A percentile compares a stretch with the other conserved stretches of the same genome.
phyloP scores from a whole-genome alignment of 2,329 filamentous ascomycete genomes.

The Chaetoscypha palmicola region DNA sequence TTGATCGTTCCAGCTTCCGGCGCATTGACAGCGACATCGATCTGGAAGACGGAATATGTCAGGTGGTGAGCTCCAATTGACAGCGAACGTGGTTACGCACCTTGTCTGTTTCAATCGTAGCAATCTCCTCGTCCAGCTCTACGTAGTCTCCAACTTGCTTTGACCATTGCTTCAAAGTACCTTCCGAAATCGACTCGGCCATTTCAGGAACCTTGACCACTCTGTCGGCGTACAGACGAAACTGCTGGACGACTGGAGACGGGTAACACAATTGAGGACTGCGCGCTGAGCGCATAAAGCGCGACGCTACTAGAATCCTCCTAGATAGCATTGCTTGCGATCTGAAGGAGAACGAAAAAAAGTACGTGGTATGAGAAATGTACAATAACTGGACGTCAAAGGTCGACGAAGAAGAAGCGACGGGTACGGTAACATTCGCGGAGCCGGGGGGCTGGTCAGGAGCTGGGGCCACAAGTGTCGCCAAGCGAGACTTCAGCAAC shows the following conservation, averaged over 20 bases:
- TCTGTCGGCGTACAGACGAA: constrained; percentile 66
- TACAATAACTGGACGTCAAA: constrained; percentile 5
- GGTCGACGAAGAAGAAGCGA: background rate
- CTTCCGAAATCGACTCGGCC: constrained; percentile 98
- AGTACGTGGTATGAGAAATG: background rate
- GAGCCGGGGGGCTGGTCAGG: background rate
- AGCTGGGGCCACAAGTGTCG: constrained; percentile 10
- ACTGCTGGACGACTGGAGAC: constrained; percentile 43
- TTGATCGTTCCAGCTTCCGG: constrained; percentile 86
- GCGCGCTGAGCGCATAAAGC: constrained; percentile 27
- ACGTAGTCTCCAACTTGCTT: constrained; percentile 92
- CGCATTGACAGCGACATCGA: constrained; percentile 94
- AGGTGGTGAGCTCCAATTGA: constrained; percentile 5
- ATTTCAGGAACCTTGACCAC: constrained; percentile 93
- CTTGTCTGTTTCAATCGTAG: constrained; percentile 99
- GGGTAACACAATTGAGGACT: constrained; percentile 33
- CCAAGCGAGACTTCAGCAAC: too few species aligned
- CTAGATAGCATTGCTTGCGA: constrained; percentile 29
- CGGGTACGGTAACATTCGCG: background rate
- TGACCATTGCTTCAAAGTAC: constrained; percentile 90
- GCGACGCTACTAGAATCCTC: constrained; percentile 29
- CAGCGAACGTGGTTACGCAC: constrained; percentile 38
- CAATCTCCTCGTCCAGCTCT: constrained; percentile 94
- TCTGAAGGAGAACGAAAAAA: constrained; percentile 8
- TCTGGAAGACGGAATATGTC: constrained; percentile 45